phyloP scores from a whole-genome alignment of 129 eudicot species.

The Saposhnikovia divaricata region DNA sequence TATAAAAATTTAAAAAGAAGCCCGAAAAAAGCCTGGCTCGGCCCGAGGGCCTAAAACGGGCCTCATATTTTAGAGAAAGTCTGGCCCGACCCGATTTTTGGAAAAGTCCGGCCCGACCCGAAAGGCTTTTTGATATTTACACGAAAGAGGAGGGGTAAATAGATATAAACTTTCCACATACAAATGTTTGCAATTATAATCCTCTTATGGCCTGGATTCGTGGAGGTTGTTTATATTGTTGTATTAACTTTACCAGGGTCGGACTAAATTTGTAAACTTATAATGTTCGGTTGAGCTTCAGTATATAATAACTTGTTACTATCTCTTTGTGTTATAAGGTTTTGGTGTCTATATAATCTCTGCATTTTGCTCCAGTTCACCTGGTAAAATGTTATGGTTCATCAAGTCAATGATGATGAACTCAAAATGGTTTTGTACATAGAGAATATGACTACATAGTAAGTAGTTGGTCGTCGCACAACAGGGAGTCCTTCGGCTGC shows the following conservation, averaged over 20 bases:
- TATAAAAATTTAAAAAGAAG: no score
- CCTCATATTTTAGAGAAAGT: no score
- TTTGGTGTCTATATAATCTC: background rate
- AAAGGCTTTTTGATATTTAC: background rate
- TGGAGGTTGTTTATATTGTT: background rate
- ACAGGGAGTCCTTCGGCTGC: slow-evolving; percentile 94
- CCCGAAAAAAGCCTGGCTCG: no score
- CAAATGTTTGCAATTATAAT: background rate
- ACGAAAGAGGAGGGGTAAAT: background rate
- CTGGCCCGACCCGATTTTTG: no score
- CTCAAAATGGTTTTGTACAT: background rate
- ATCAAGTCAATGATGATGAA: no score
- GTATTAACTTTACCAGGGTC: background rate
- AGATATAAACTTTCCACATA: background rate
- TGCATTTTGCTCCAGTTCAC: background rate
- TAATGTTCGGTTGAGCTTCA: background rate
- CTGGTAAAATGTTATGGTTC: no score
- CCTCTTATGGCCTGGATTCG: background rate
- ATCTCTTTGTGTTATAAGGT: background rate
- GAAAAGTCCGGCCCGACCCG: background rate
- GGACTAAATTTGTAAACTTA: background rate
- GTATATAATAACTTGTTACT: background rate
- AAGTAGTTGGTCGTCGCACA: slow-evolving; percentile 90
- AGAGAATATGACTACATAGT: slow-evolving; percentile 60
- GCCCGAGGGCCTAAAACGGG: no score